These are phyloP conservation scores for Acer negundo DNA, from an alignment of 345 rosid species.

Conservation along the genomic window DNA sequence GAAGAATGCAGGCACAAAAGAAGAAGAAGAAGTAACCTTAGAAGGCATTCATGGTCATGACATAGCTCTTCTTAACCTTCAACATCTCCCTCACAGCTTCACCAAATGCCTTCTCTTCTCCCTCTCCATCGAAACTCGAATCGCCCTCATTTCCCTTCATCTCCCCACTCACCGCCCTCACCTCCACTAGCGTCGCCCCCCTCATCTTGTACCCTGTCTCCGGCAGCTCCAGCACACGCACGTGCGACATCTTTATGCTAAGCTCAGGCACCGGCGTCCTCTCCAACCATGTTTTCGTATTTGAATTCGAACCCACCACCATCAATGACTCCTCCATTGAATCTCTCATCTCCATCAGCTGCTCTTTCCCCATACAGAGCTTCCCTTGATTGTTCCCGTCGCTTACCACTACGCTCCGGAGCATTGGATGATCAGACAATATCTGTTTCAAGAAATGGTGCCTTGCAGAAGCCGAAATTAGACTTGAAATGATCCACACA, in stretches of 20 bases:
- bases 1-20: too few species aligned
- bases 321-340: background rate
- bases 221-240: constrained; percentile 42
- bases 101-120: constrained; percentile 24
- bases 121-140: constrained; percentile 16
- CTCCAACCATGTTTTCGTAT: background rate
- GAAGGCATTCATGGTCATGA: constrained; percentile 49
- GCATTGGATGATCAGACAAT: constrained; percentile 23
- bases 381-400: constrained; percentile 40
- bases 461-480: constrained; percentile 40
- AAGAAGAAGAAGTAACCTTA: constrained; percentile 6
- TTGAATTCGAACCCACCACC: background rate
- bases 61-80: constrained; percentile 44
- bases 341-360: constrained; percentile 35
- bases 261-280: constrained; percentile 41
- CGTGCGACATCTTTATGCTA: constrained; percentile 39
- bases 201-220: constrained; percentile 36
- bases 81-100: constrained; percentile 46
- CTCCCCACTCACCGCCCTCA: constrained; percentile 29
- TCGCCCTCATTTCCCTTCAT: background rate
- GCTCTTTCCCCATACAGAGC: constrained; percentile 27
- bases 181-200: constrained; percentile 46
- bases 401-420: constrained; percentile 27
- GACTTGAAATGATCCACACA: constrained; percentile 38
- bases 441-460: constrained; percentile 33